These are phyloP conservation scores for Sherardia arvensis DNA, from an alignment of 257 asterid species.

Conservation along the genomic window DNA sequence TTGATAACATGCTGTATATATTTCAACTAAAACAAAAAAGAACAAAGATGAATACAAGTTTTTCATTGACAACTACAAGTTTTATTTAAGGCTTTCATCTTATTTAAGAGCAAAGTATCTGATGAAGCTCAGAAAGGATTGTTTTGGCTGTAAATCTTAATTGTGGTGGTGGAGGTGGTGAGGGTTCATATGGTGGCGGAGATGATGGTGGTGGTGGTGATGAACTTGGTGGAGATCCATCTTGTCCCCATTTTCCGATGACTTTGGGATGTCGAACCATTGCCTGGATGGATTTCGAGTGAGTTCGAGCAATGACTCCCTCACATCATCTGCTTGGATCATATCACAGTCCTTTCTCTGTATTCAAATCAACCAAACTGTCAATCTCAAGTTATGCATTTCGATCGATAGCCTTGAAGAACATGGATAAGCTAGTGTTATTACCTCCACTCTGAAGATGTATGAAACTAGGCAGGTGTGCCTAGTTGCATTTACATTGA, in stretches of 20 bases:
- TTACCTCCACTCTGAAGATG: constrained; percentile 82
- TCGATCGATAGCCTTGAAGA: not conserved
- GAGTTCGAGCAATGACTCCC: constrained; percentile 71
- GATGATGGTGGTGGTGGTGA: constrained; percentile 18
- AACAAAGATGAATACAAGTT: not conserved
- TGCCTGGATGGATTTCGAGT: constrained; percentile 50
- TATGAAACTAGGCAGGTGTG: constrained; percentile 80
- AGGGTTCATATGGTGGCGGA: constrained; percentile 9
- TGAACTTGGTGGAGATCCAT: constrained; percentile 19
- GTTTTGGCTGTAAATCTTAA: not conserved
- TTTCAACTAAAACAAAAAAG: too few relatives aligned
- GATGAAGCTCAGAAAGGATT: not conserved
- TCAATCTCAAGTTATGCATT: too few relatives aligned
- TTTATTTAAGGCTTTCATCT: not conserved
- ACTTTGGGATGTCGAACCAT: constrained; percentile 26
- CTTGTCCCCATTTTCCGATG: constrained; percentile 19
- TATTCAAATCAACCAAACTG: not conserved
- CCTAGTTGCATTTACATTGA: constrained; percentile 66
- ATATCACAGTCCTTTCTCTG: constrained; percentile 57
- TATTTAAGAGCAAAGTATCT: not conserved
- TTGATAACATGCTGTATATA: not conserved
- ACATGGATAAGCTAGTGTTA: not conserved
- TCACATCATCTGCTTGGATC: constrained; percentile 68
- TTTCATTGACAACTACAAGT: not conserved
- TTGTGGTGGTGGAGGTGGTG: constrained; percentile 13